Percentiles rank a stretch among this genome's conserved stretches.
These are phyloP conservation scores for Curvularia spicifera DNA, from an alignment of 2,329 filamentous ascomycete genomes.

Conservation along the genomic window DNA sequence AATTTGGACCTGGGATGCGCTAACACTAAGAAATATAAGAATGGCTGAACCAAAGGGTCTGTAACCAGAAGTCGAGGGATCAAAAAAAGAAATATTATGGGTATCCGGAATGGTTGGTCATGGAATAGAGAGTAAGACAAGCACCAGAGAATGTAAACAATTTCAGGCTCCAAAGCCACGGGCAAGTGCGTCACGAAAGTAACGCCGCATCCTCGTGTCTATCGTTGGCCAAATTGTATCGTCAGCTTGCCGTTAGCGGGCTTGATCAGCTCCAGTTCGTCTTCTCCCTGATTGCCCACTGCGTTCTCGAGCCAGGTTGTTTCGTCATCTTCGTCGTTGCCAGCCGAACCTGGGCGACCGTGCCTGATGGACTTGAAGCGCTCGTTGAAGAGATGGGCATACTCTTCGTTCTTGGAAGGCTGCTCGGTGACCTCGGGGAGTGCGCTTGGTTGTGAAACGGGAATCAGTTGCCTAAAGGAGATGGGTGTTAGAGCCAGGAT, in stretches of 20 bases:
- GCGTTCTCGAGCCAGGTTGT: conserved; percentile 43
- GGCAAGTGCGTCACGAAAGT: conserved; percentile 11
- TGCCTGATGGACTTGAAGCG: conserved; percentile 45
- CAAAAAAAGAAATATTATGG: conserved; percentile 24
- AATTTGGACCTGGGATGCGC: neutral
- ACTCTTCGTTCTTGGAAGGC: conserved; percentile 44
- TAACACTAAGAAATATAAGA: conserved; percentile 3
- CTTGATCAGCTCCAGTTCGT: conserved; percentile 28
- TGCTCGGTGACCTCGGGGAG: conserved; percentile 48
- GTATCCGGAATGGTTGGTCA: conserved; percentile 34
- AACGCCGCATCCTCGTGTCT: conserved; percentile 9
- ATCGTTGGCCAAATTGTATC: conserved; percentile 46
- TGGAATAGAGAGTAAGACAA: conserved; percentile 30
- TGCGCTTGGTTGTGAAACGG: conserved; percentile 55
- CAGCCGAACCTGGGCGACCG: conserved; percentile 32
- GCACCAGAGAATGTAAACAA: conserved; percentile 32
- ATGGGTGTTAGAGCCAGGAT: conserved; percentile 21
- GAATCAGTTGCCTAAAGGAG: conserved; percentile 57
- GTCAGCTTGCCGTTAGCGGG: conserved; percentile 44
- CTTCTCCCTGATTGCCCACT: conserved; percentile 32
- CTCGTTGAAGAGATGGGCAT: conserved; percentile 52
- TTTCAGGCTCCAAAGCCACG: conserved; percentile 12
- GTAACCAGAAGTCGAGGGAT: neutral
- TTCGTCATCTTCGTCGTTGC: conserved; percentile 43
- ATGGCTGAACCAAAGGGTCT: neutral